Evolutionary conservation across 176 grass and related monocot genomes (phyloP).

Genomic region (Chloris gayana): DNA sequence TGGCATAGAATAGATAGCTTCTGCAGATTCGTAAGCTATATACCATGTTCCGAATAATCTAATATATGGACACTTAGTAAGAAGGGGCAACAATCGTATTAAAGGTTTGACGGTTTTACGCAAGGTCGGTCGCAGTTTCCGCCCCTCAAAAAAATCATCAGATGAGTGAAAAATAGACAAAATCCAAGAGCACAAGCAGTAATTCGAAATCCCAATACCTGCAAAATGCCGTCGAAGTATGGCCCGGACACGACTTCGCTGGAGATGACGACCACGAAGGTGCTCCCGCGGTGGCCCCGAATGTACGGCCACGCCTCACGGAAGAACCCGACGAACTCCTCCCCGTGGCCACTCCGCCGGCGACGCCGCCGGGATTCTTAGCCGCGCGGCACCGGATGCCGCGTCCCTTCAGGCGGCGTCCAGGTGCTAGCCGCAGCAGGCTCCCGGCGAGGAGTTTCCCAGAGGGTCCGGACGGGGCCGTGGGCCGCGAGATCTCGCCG

Average conservation of each 20-base stretch:
- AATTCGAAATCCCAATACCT: slow-evolving; percentile 49
- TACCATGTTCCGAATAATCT: not conserved
- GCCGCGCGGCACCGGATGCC: slow-evolving; percentile 43
- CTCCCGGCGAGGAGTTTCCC: not conserved
- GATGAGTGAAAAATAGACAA: not conserved
- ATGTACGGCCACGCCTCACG: slow-evolving; percentile 91
- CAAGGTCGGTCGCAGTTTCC: not conserved
- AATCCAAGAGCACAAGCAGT: not conserved
- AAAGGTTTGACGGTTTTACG: not conserved
- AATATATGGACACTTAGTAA: not conserved
- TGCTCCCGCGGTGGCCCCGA: slow-evolving; percentile 76
- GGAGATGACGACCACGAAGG: slow-evolving; percentile 83
- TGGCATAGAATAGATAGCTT: not conserved
- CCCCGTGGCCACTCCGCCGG: not conserved
- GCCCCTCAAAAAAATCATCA: slow-evolving; percentile 6
- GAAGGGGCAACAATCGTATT: not conserved
- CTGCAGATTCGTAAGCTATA: not conserved
- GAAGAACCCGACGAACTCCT: slow-evolving; percentile 79
- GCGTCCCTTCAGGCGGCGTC: not conserved
- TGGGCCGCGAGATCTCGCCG: not conserved
- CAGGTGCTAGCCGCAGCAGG: not conserved
- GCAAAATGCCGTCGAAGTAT: slow-evolving; percentile 69
- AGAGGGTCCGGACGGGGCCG: no score
- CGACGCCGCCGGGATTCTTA: not conserved
- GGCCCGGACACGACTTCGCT: slow-evolving; percentile 74